These are phyloP conservation scores for Nemania sp. DNA, from an alignment of 2,329 filamentous ascomycete species.

Conservation along the genomic window DNA sequence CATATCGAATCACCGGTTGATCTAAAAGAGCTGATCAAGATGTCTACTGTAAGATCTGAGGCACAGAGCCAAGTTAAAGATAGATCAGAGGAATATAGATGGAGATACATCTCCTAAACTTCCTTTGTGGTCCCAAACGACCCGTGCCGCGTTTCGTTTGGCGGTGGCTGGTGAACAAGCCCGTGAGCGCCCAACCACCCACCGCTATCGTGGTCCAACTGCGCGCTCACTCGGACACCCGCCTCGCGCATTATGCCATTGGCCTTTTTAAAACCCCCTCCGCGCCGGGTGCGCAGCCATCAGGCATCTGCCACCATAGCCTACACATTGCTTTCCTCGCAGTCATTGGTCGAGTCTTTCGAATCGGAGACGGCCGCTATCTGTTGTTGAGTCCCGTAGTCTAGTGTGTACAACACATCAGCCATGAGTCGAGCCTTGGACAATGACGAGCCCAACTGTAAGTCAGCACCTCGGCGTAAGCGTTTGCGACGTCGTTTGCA, in stretches of 20 bases:
- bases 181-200: constrained; percentile 24
- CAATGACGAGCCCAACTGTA: constrained; percentile 27
- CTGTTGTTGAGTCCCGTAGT: not conserved
- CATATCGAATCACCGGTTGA: not conserved
- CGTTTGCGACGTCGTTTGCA: too few species aligned
- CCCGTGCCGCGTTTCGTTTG: constrained; percentile 10
- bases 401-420: constrained; percentile 18
- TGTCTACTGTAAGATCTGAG: too few species aligned
- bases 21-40: too few species aligned
- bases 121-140: constrained; percentile 1
- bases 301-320: constrained; percentile 16
- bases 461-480: constrained; percentile 6
- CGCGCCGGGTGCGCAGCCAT: constrained; percentile 20
- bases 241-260: constrained; percentile 32
- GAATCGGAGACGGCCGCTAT: constrained; percentile 18
- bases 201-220: constrained; percentile 12
- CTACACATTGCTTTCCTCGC: not conserved
- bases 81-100: not conserved
- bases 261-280: constrained; percentile 27
- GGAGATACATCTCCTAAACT: not conserved
- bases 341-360: constrained; percentile 22
- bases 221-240: constrained; percentile 18
- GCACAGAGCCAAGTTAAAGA: too few species aligned
- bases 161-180: constrained; percentile 26
- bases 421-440: constrained; percentile 28